These are phyloP conservation scores for Marasmius oreades DNA, from an alignment of 1,284 basidiomycete genomes.

Conservation along the genomic window DNA sequence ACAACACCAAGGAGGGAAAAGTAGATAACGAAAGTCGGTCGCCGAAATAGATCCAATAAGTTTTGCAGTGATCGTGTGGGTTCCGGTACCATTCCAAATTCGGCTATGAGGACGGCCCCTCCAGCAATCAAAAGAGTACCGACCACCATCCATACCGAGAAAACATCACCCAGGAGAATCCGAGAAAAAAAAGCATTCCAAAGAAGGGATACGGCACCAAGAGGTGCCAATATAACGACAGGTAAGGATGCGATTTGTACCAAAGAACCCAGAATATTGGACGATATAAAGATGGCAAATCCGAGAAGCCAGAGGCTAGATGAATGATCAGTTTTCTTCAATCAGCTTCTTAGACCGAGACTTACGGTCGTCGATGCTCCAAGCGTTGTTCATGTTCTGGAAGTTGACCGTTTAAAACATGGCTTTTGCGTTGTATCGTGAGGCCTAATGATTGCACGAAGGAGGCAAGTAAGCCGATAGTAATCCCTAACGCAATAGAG, in stretches of 20 bases:
- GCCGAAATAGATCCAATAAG: conserved; percentile 74
- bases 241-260: conserved; percentile 95
- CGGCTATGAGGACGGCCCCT: conserved; percentile 86
- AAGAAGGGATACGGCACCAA: conserved; percentile 89
- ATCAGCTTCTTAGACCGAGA: conserved; percentile 20
- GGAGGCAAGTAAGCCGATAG: conserved; percentile 81
- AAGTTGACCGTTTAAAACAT: conserved; percentile 79
- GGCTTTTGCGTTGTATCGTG: conserved; percentile 93
- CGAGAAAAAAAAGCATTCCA: conserved; percentile 96
- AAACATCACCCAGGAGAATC: conserved; percentile 81
- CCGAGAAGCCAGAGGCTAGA: conserved; percentile 80
- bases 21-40: conserved; percentile 81
- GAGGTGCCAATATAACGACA: conserved; percentile 88
- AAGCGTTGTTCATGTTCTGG: conserved; percentile 62
- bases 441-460: conserved; percentile 90
- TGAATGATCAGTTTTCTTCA: conserved; percentile 10
- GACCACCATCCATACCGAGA: conserved; percentile 81
- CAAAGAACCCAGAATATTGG: conserved; percentile 89
- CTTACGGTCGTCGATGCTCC: conserved; percentile 78
- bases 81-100: conserved; percentile 93
- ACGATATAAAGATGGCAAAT: conserved; percentile 81
- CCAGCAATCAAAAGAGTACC: conserved; percentile 87
- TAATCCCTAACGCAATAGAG: conserved; percentile 43
- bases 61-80: conserved; percentile 88
- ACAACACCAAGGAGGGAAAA: conserved; percentile 70